Evolutionary conservation across 768 basidiomycete species (phyloP).

Genomic region (Lentinus brumalis): DNA sequence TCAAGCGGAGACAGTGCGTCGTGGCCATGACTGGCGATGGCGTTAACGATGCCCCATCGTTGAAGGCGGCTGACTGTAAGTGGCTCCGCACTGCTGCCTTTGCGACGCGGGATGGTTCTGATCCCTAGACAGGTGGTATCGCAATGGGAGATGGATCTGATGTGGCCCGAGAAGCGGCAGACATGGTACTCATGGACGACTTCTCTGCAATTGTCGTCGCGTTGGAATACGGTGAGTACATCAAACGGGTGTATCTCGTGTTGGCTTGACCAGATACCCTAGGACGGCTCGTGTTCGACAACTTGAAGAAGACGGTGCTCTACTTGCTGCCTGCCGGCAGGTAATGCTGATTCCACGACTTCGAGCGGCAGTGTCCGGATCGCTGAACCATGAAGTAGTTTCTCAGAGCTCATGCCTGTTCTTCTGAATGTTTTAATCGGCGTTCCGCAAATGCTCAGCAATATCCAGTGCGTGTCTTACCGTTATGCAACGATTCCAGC

Average conservation of each 20-base stretch:
- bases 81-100: neutral
- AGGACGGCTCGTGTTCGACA: slow-evolving; percentile 56
- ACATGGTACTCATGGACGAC: slow-evolving; percentile 62
- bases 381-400: slow-evolving; percentile 33
- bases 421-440: slow-evolving; percentile 52
- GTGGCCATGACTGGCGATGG: slow-evolving; percentile 70
- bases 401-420: slow-evolving; percentile 63
- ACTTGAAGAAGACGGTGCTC: slow-evolving; percentile 54
- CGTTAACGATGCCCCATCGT: slow-evolving; percentile 57
- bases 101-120: neutral
- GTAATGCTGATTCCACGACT: slow-evolving; percentile 30
- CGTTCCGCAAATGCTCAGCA: slow-evolving; percentile 44
- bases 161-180: slow-evolving; percentile 58
- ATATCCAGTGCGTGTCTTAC: slow-evolving; percentile 32
- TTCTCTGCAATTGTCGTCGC: slow-evolving; percentile 65
- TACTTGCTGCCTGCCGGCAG: slow-evolving; percentile 52
- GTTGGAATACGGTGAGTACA: slow-evolving; percentile 51
- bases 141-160: slow-evolving; percentile 56
- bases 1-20: slow-evolving; percentile 49
- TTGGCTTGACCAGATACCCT: slow-evolving; percentile 20
- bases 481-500: slow-evolving; percentile 25
- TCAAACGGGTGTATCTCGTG: neutral
- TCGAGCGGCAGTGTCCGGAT: neutral
- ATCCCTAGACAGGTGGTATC: slow-evolving; percentile 43
- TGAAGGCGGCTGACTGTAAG: slow-evolving; percentile 51